Evolutionary conservation across 495 filamentous ascomycete genomes (phyloP).

Genomic region (Penicillium ochrochloron): DNA sequence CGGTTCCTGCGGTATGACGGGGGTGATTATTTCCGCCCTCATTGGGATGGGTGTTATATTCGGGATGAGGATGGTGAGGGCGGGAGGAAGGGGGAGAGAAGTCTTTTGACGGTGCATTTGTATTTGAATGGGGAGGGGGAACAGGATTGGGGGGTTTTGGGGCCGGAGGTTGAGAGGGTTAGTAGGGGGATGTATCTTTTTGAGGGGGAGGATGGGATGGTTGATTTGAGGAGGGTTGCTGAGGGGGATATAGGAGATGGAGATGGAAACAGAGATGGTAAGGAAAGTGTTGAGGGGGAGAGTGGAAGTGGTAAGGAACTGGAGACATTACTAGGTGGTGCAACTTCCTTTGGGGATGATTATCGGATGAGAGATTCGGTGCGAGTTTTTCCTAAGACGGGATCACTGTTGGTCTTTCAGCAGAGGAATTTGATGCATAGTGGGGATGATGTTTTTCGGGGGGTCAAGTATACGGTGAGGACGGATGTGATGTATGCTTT

Average conservation of each 20-base stretch:
- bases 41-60: slow-evolving; percentile 72
- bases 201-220: slow-evolving; percentile 15
- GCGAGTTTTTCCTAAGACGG: slow-evolving; percentile 71
- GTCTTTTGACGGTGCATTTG: slow-evolving; percentile 79
- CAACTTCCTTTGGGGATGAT: slow-evolving; percentile 64
- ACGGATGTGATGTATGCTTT: slow-evolving; percentile 73
- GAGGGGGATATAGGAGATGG: not conserved
- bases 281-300: not conserved
- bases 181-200: slow-evolving; percentile 22
- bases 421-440: slow-evolving; percentile 69
- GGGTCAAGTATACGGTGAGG: slow-evolving; percentile 77
- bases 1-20: slow-evolving; percentile 78
- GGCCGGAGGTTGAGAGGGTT: slow-evolving; percentile 27
- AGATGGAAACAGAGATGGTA: not conserved
- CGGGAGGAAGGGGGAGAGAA: slow-evolving; percentile 46
- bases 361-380: slow-evolving; percentile 45
- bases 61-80: slow-evolving; percentile 10
- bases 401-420: slow-evolving; percentile 78
- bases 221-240: slow-evolving; percentile 18
- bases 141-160: slow-evolving; percentile 44
- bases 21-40: slow-evolving; percentile 79
- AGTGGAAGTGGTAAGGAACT: not conserved
- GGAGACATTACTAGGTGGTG: slow-evolving; percentile 53
- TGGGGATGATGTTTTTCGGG: slow-evolving; percentile 73
- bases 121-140: slow-evolving; percentile 73